A percentile compares a stretch with the other conserved stretches of the same genome.
Evolutionary conservation across 129 eudicot species (phyloP).

Genomic region (Escallonia herrerae): DNA sequence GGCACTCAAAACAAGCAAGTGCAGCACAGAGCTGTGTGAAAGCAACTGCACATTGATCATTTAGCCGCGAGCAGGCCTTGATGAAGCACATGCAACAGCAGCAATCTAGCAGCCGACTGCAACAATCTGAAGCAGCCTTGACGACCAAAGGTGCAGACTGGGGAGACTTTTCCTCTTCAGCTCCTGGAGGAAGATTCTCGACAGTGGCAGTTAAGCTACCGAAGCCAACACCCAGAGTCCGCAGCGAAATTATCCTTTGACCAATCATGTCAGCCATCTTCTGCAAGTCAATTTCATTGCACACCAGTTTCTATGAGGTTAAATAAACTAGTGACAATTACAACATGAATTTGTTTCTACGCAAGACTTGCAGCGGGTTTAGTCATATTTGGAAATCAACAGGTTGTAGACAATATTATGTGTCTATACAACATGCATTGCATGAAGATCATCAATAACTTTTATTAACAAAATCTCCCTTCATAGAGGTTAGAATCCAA

Average conservation of each 20-base stretch:
- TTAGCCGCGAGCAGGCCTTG: conserved; percentile 39
- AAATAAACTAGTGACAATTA: neutral
- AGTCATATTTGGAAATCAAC: neutral
- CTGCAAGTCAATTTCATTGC: conserved; percentile 23
- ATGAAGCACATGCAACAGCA: conserved; percentile 74
- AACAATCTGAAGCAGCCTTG: conserved; percentile 49
- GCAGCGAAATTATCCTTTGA: conserved; percentile 26
- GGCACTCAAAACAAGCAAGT: conserved; percentile 77
- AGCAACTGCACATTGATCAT: conserved; percentile 60
- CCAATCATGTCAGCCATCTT: conserved; percentile 21
- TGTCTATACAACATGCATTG: neutral
- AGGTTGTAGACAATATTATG: neutral
- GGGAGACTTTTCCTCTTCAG: conserved; percentile 34
- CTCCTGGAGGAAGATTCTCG: conserved; percentile 55
- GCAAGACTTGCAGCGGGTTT: neutral
- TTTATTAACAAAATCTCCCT: no score
- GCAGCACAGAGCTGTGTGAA: conserved; percentile 66
- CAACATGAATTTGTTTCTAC: neutral
- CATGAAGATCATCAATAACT: no score
- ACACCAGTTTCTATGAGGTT: neutral
- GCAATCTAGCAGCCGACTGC: conserved; percentile 34
- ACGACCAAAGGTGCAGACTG: conserved; percentile 50
- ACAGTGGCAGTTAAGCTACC: conserved; percentile 66
- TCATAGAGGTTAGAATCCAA: no score
- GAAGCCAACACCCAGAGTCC: conserved; percentile 53